phyloP scores from a whole-genome alignment of 306 rosid genomes.

The Betula pendula region DNA sequence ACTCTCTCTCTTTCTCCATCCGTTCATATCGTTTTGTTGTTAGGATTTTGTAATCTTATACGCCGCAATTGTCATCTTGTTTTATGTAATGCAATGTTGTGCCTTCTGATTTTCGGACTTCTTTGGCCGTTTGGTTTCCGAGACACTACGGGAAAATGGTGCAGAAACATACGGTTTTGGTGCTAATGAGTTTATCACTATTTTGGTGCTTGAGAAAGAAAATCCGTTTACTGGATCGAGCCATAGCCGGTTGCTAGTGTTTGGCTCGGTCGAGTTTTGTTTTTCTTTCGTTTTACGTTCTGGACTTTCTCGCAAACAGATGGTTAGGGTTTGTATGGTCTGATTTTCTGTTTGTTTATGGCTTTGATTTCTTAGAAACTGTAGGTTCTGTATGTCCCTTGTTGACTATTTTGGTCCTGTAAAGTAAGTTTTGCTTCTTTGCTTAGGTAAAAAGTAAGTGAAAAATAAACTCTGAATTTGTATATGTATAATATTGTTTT shows the following conservation, averaged over 20 bases:
- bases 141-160: slow-evolving; percentile 6
- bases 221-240: not conserved
- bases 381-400: not conserved
- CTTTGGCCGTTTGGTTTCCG: slow-evolving; percentile 6
- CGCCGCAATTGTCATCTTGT: not conserved
- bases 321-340: not conserved
- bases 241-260: not conserved
- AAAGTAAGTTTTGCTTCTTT: not conserved
- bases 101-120: not conserved
- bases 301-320: not conserved
- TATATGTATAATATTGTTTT: not conserved
- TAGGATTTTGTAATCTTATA: not conserved
- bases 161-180: not conserved
- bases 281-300: not conserved
- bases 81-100: not conserved
- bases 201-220: not conserved
- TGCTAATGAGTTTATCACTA: not conserved
- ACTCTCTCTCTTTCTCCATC: slow-evolving; percentile 2
- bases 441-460: not conserved
- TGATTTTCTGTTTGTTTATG: not conserved
- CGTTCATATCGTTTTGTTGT: not conserved
- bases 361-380: not conserved
- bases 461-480: not conserved
- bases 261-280: not conserved
- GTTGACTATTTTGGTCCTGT: not conserved